These are phyloP conservation scores for Talinum fruticosum DNA, from an alignment of 148 eudicot genomes.

Conservation along the genomic window DNA sequence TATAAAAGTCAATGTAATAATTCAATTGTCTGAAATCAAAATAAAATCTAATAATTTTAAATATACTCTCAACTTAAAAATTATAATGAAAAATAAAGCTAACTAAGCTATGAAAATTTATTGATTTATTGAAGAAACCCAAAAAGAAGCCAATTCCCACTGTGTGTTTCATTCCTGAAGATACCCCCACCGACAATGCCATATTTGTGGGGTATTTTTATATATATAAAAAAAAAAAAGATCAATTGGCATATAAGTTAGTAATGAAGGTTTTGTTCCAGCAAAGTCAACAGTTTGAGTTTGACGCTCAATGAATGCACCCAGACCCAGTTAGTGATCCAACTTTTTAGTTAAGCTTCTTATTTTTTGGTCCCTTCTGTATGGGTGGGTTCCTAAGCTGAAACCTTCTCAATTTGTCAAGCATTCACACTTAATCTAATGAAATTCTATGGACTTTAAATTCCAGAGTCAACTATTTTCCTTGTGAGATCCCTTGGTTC, in stretches of 20 bases:
- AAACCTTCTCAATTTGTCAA: not conserved
- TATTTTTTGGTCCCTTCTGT: too few species aligned
- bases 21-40: too few species aligned
- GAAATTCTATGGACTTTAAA: too few species aligned
- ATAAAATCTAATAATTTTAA: too few species aligned
- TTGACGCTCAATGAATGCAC: not conserved
- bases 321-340: too few species aligned
- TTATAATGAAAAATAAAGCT: not conserved
- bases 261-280: not conserved
- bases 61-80: too few species aligned
- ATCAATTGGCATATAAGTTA: not conserved
- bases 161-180: not conserved
- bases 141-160: not conserved
- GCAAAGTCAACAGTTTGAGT: not conserved
- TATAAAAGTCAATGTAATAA: too few species aligned
- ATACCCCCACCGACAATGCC: slow-evolving; percentile 9
- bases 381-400: not conserved
- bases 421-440: not conserved
- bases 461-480: too few species aligned
- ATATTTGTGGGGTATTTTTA: not conserved
- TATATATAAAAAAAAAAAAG: not conserved
- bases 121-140: not conserved
- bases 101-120: not conserved
- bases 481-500: too few species aligned
- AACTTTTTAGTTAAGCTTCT: too few species aligned